These are phyloP conservation scores for Jatropha podagrica DNA, from an alignment of 441 rosid species.

Conservation along the genomic window DNA sequence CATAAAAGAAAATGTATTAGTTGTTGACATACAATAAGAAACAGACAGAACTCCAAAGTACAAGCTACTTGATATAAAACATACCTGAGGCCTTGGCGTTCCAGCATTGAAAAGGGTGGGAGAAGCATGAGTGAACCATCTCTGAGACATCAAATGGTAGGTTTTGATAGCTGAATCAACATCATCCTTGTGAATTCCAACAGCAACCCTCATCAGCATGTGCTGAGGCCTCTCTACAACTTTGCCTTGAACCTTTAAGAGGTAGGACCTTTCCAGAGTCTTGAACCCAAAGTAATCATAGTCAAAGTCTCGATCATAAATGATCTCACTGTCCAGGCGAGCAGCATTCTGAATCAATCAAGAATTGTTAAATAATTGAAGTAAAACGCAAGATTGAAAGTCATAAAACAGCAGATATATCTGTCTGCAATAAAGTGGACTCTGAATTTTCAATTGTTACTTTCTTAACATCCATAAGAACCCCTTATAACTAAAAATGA, in stretches of 20 bases:
- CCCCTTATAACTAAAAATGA: neutral
- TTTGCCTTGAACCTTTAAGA: conserved; percentile 73
- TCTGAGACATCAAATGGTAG: conserved; percentile 89
- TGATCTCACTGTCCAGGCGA: conserved; percentile 82
- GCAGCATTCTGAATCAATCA: conserved; percentile 60
- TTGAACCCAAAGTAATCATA: conserved; percentile 93
- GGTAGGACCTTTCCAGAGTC: conserved; percentile 90
- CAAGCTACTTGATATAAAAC: conserved; percentile 7
- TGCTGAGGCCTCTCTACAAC: conserved; percentile 95
- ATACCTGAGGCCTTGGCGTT: conserved; percentile 86
- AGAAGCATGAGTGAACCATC: conserved; percentile 97
- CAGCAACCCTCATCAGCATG: conserved; percentile 95
- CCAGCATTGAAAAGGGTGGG: conserved; percentile 94
- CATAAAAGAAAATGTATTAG: neutral
- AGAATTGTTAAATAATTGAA: neutral
- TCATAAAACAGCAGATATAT: neutral
- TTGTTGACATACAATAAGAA: neutral
- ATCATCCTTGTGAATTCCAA: conserved; percentile 85
- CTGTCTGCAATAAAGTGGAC: neutral
- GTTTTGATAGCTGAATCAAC: conserved; percentile 73
- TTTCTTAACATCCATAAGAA: neutral
- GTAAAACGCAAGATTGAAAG: neutral
- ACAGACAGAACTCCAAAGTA: neutral
- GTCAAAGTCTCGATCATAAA: conserved; percentile 88
- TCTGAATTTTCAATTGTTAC: neutral